Conservation (phyloP, 768 basidiomycete genomes). For the Amanita phalloides region DNA sequence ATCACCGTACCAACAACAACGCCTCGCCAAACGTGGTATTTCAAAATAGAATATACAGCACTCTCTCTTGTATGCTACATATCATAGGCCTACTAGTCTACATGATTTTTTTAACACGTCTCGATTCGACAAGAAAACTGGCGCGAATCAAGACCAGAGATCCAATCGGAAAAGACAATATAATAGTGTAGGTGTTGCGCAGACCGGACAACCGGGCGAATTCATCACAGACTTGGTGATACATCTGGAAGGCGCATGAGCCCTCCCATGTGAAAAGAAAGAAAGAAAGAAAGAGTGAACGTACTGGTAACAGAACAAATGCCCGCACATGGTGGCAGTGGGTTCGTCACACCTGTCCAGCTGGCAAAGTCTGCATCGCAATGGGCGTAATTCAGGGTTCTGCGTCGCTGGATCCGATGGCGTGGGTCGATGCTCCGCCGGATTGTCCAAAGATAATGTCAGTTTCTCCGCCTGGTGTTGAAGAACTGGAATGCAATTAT, state of each 20-base stretch:
- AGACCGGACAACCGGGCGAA: slow-evolving; percentile 40
- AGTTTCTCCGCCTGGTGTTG: background rate
- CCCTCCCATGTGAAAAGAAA: background rate
- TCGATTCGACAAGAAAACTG: background rate
- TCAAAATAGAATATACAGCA: no score
- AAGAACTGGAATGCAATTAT: background rate
- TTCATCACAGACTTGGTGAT: slow-evolving; percentile 39
- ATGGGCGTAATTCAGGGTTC: slow-evolving; percentile 4
- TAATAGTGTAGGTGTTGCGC: slow-evolving; percentile 35
- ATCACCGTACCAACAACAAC: no score
- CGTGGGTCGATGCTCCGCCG: background rate
- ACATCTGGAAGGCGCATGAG: slow-evolving; percentile 26
- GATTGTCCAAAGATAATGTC: no score
- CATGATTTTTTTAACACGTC: background rate
- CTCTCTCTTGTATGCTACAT: background rate
- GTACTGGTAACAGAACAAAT: slow-evolving; percentile 49
- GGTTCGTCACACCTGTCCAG: slow-evolving; percentile 38
- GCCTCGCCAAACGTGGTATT: no score
- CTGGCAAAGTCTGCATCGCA: slow-evolving; percentile 42
- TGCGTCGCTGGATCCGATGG: background rate
- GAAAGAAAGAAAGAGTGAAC: slow-evolving; percentile 8
- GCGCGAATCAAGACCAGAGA: slow-evolving; percentile 11
- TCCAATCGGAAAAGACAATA: slow-evolving; percentile 50
- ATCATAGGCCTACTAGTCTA: background rate
- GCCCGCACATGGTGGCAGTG: slow-evolving; percentile 53